These are phyloP conservation scores for Bipolaris cookei DNA, from an alignment of 2,329 filamentous ascomycete genomes.

Conservation along the genomic window DNA sequence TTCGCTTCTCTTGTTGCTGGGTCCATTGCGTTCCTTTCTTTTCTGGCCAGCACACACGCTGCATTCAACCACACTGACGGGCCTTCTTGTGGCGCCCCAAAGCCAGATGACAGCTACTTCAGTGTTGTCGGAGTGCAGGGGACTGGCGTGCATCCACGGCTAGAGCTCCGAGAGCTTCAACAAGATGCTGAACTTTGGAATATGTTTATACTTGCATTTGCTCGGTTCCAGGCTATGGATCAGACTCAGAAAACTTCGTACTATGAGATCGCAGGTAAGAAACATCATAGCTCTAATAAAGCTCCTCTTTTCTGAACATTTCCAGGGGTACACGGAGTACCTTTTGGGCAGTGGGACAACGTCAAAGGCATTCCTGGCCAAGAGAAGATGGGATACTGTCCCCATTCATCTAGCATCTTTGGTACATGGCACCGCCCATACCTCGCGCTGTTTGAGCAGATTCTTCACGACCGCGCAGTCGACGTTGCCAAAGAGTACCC, in stretches of 20 bases:
- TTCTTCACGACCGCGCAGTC: conserved; percentile 39
- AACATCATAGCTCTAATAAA: background rate
- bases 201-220: conserved; percentile 41
- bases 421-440: conserved; percentile 44
- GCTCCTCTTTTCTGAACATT: background rate
- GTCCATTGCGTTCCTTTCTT: conserved; percentile 26
- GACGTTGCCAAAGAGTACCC: conserved; percentile 41
- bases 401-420: conserved; percentile 41
- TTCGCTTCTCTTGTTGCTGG: conserved; percentile 30
- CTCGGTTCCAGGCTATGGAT: conserved; percentile 42
- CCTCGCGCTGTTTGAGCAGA: conserved; percentile 42
- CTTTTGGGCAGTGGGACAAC: conserved; percentile 38
- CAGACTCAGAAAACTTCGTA: conserved; percentile 41
- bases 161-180: conserved; percentile 40
- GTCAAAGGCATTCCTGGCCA: conserved; percentile 31
- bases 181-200: conserved; percentile 42
- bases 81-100: conserved; percentile 28
- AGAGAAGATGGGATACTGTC: conserved; percentile 39
- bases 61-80: conserved; percentile 26
- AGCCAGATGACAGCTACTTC: conserved; percentile 36
- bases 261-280: conserved; percentile 40
- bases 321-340: conserved; percentile 42
- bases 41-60: conserved; percentile 24
- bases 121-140: conserved; percentile 44
- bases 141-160: conserved; percentile 36